These are phyloP conservation scores for Echria macrotheca DNA, from an alignment of 495 filamentous ascomycete genomes.

Conservation along the genomic window DNA sequence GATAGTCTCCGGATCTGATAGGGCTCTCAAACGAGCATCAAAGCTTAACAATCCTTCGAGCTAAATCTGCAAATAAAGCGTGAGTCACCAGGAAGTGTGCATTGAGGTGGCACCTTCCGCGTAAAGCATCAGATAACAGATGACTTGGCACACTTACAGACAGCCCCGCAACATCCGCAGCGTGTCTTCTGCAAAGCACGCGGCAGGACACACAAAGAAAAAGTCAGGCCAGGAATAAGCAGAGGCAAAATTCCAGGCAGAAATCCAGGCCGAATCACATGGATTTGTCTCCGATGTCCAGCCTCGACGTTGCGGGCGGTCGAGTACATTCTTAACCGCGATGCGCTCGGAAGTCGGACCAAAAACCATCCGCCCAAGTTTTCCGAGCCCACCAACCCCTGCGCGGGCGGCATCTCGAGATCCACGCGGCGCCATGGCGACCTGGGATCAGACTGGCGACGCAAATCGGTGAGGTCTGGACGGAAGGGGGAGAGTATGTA, in stretches of 20 bases:
- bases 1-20: too few species aligned
- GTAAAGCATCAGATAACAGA: too few species aligned
- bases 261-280: background rate
- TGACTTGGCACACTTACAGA: too few species aligned
- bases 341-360: constrained; percentile 23
- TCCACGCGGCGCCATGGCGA: constrained; percentile 12
- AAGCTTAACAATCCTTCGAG: too few species aligned
- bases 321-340: constrained; percentile 15
- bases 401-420: constrained; percentile 4
- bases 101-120: too few species aligned
- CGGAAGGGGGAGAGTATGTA: background rate
- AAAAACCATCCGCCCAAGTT: constrained; percentile 24
- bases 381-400: constrained; percentile 14
- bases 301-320: background rate
- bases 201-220: too few species aligned
- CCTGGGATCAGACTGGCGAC: constrained; percentile 5
- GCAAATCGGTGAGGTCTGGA: constrained; percentile 4
- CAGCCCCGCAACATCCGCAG: too few species aligned
- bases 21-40: too few species aligned
- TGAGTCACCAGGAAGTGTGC: too few species aligned
- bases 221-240: background rate
- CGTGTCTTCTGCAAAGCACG: too few species aligned
- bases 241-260: background rate
- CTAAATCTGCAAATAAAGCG: too few species aligned
- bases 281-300: background rate